These are phyloP conservation scores for Eucalyptus camaldulensis DNA, from an alignment of 345 rosid genomes.

Conservation along the genomic window DNA sequence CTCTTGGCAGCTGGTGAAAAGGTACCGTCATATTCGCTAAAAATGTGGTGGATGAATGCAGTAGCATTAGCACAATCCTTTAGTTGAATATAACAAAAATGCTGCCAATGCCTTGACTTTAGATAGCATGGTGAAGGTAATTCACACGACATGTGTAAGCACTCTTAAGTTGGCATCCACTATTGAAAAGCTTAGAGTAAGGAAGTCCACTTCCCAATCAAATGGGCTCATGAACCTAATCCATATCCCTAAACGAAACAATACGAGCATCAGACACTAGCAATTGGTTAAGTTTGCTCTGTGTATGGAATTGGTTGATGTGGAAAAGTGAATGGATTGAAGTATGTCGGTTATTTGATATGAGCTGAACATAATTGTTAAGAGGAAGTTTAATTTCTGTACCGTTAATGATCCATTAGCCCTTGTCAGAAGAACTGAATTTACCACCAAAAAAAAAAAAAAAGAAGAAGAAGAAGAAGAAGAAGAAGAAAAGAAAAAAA, in stretches of 20 bases:
- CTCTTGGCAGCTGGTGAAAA: constrained; percentile 87
- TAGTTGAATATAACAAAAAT: not conserved
- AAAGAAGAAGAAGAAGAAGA: not conserved
- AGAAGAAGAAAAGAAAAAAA: not conserved
- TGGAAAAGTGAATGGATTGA: not conserved
- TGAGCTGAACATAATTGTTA: not conserved
- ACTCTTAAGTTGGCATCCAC: not conserved
- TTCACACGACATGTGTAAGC: not conserved
- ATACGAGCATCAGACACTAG: not conserved
- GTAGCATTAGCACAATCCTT: not conserved
- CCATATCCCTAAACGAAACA: not conserved
- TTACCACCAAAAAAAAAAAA: not conserved
- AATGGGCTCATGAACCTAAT: not conserved
- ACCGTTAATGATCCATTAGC: not conserved
- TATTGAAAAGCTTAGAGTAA: not conserved
- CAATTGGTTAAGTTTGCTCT: not conserved
- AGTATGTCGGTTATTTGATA: not conserved
- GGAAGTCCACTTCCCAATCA: not conserved
- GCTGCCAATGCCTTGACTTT: not conserved
- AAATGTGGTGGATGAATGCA: not conserved
- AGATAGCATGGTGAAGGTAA: not conserved
- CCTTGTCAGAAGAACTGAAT: not conserved
- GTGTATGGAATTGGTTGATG: not conserved
- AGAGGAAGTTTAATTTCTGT: not conserved
- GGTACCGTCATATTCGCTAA: constrained; percentile 17